Evolutionary conservation across 768 basidiomycete genomes (phyloP).

Genomic region (Chalciporus piperatus): DNA sequence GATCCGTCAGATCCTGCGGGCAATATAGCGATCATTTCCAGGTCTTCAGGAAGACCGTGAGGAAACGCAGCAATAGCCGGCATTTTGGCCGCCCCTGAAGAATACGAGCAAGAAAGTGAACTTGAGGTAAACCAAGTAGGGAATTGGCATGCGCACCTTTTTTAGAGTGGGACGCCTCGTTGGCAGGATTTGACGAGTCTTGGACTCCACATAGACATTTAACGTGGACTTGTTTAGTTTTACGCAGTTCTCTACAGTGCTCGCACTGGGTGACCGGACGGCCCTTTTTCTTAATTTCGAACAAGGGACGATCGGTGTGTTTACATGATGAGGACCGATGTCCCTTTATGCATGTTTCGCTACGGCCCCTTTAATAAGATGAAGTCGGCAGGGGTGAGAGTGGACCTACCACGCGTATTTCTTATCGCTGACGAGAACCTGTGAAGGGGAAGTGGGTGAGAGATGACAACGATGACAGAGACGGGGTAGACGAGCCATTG

Average conservation of each 20-base stretch:
- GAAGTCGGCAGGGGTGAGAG: not conserved
- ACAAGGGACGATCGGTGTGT: constrained; percentile 84
- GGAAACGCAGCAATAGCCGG: constrained; percentile 77
- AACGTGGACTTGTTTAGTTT: constrained; percentile 45
- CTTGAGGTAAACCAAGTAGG: not conserved
- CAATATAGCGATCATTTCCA: constrained; percentile 49
- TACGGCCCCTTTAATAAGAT: constrained; percentile 28
- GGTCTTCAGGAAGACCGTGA: constrained; percentile 66
- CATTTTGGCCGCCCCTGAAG: constrained; percentile 58
- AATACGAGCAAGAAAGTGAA: constrained; percentile 38
- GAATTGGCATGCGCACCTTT: constrained; percentile 53
- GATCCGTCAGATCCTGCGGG: constrained; percentile 45
- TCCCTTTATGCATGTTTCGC: constrained; percentile 93
- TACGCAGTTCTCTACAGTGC: constrained; percentile 45
- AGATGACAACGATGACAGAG: not conserved
- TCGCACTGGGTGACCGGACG: constrained; percentile 56
- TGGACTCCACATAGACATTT: constrained; percentile 42
- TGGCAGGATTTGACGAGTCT: constrained; percentile 20
- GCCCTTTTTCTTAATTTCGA: constrained; percentile 72
- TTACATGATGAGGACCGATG: constrained; percentile 88
- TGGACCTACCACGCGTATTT: constrained; percentile 79
- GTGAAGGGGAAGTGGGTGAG: not conserved
- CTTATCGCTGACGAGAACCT: constrained; percentile 72
- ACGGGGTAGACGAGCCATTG: constrained; percentile 42
- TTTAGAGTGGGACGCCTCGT: constrained; percentile 40